phyloP scores from a whole-genome alignment of 108 stramenopile genomes.

The Pseudonitzschia multiseries region DNA sequence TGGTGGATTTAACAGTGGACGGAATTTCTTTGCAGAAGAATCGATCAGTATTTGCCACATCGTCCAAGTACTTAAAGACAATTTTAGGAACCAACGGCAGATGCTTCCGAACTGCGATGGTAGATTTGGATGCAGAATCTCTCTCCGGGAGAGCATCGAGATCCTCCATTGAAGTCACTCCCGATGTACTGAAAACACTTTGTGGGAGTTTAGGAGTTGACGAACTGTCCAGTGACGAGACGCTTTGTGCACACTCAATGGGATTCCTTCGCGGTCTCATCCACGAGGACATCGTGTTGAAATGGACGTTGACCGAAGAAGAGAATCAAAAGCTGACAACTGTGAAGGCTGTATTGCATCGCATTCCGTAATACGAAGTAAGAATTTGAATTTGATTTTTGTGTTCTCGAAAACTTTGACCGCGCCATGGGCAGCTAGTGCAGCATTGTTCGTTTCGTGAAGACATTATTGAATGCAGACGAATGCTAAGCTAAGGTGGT shows the following conservation, averaged over 20 bases:
- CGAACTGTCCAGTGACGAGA: slow-evolving; percentile 7
- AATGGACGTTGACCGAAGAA: neutral
- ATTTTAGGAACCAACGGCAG: neutral
- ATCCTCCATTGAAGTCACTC: neutral
- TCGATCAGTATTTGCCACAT: neutral
- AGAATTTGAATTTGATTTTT: no score
- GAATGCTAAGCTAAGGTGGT: no score
- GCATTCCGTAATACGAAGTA: neutral
- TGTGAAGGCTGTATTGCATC: slow-evolving; percentile 3
- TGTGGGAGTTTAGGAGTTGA: slow-evolving; percentile 7
- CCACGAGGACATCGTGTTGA: neutral
- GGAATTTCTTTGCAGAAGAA: slow-evolving; percentile 10
- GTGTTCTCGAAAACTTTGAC: no score
- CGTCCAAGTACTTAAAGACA: neutral
- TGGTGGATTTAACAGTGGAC: slow-evolving; percentile 6
- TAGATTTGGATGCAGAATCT: neutral
- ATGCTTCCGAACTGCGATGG: neutral
- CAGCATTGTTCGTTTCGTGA: no score
- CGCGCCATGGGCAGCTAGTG: no score
- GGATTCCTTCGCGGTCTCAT: slow-evolving; percentile 4
- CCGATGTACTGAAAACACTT: slow-evolving; percentile 14
- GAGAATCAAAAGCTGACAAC: neutral
- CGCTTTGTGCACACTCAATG: slow-evolving; percentile 1
- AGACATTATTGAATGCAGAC: no score
- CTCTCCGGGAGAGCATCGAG: neutral